A percentile compares a stretch with the other conserved stretches of the same genome.
Conservation (phyloP, 345 rosid species). For the Populus simonii region DNA sequence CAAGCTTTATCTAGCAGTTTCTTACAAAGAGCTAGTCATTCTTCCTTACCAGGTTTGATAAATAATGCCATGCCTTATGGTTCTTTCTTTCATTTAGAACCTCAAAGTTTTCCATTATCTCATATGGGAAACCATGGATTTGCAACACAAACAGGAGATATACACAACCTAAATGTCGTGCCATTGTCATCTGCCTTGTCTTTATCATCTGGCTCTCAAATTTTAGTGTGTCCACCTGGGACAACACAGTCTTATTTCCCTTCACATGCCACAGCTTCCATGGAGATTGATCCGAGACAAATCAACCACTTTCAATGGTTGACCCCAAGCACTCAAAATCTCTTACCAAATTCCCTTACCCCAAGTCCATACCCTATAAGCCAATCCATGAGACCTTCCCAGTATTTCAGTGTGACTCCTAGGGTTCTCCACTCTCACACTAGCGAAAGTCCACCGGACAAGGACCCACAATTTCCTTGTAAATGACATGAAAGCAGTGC, state of each 20-base stretch:
- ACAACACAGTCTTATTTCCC: constrained; percentile 21
- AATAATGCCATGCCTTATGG: constrained; percentile 32
- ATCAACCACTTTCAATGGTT: constrained; percentile 52
- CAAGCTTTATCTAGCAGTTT: constrained; percentile 22
- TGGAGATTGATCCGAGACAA: constrained; percentile 28
- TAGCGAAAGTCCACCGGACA: constrained; percentile 23
- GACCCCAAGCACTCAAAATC: constrained; percentile 36
- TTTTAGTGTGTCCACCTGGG: constrained; percentile 39
- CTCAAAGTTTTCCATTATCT: constrained; percentile 34
- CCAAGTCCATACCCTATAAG: constrained; percentile 16
- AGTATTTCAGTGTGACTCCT: constrained; percentile 24
- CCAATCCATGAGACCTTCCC: constrained; percentile 31
- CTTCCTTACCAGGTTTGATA: constrained; percentile 16
- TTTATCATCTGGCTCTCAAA: constrained; percentile 43
- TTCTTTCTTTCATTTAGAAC: constrained; percentile 44
- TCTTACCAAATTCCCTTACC: constrained; percentile 11
- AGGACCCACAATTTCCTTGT: constrained; percentile 27
- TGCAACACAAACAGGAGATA: constrained; percentile 29
- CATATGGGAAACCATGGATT: constrained; percentile 36
- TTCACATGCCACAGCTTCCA: constrained; percentile 3
- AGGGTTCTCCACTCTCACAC: constrained; percentile 27
- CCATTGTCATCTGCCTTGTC: constrained; percentile 51
- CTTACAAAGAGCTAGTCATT: constrained; percentile 12
- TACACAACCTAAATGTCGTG: constrained; percentile 37
- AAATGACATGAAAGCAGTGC: constrained; percentile 16